Base-by-base conservation (phyloP, 2,329 filamentous ascomycete species). In the Torrubiella hemipterigena region DNA sequence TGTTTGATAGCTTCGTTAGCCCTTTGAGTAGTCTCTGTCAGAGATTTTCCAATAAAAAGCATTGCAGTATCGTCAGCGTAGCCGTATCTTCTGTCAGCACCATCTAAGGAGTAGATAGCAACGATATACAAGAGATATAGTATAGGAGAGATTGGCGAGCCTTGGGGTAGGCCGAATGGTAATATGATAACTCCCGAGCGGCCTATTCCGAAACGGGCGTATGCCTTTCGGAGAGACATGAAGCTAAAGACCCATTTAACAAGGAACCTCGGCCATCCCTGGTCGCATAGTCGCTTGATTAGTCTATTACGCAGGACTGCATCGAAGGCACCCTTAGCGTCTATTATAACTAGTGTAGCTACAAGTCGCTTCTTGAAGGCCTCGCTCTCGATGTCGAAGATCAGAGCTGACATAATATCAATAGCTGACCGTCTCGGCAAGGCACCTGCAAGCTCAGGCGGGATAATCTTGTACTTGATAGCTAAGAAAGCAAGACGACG, bases 341-440 rank as follows among this genome's bases (percentile, higher is more conserved):
- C 35, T 10, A 30, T 28, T 24, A 12, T 33, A 8, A 37, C 28
- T 16, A 36, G 30, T 4, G 30, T 36, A 19, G 27, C 30, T 5
- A 35, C 33, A 21, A 25, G 16, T 19, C 31, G 27, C 14, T 29
- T 19, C 16, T 17, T 11, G 4, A 8, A 27, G 5, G 44, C 31
- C 11, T 32, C 38, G 30, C 33, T 34, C 25, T 47, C 37, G 3
- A 45, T 38, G 7, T 47, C 27, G 19, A 44, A 25, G n/a, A 43
- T 34, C 0, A 48, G 31, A 6, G 36, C 32, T 5, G 38, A 28
- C 5, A 42, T 36, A 3, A 45, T 35, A 24, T 46, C 39, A 9
- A 34, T 26, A 3, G 36, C 36, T 8, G 38, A 41, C n/a, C 41
- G 28, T 20, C 44, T 43, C 5, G 34, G 45, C 4, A 51, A 45